Evolutionary conservation across 1,284 basidiomycete species (phyloP), one percentile per base, ranked within the genome.

Genomic region (Schizophyllum amplum): DNA sequence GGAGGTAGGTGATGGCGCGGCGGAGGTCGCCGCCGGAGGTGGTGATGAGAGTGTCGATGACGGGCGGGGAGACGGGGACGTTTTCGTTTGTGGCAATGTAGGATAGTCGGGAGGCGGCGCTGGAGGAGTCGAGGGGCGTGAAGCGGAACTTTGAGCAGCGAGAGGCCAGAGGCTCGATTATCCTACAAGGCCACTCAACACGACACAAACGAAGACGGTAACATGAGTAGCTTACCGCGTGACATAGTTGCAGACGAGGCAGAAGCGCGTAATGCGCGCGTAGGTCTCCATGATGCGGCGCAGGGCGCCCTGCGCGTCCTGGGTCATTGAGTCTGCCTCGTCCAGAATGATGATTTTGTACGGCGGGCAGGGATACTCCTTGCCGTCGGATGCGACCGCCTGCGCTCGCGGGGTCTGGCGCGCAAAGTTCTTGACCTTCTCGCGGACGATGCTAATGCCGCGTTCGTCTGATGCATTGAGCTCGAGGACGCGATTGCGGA

Each of bases 341-440:
- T 99, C 97, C 20, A 99, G 82, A 61, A 99, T 98, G 69, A 99
- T 90, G 65, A 99, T 97, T 72, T 99, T 99, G 78, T 94, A 99
- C 0, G 97, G 96, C 26, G 97, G 97, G 67, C 92, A 98, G 24
- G 96, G 95, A 68, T 97, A 98, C 55, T 75, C 78, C 66, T 87
- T 89, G 21, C 90, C 91, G 64, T 94, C 92, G 0, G 89, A 87
- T 13, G 86, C 75, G 17, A 82, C 77, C 6, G 79, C 72, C 66
- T 88, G 84, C 24, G 91, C 90, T 59, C 92, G 83, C 21, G 93
- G 93, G 9, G 93, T 95, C 71, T 96, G 93, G 61, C 94, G 88
- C 21, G 97, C 97, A 73, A 99, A 99, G 67, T 90, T 89, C 75
- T 99, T 99, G 78, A 99, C 92, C 77, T 99, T 99, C 59, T 99